Evolutionary conservation across 1,284 basidiomycete genomes (phyloP), one percentile per base, ranked within the genome.

Genomic region (Cutaneotrichosporon sp.): DNA sequence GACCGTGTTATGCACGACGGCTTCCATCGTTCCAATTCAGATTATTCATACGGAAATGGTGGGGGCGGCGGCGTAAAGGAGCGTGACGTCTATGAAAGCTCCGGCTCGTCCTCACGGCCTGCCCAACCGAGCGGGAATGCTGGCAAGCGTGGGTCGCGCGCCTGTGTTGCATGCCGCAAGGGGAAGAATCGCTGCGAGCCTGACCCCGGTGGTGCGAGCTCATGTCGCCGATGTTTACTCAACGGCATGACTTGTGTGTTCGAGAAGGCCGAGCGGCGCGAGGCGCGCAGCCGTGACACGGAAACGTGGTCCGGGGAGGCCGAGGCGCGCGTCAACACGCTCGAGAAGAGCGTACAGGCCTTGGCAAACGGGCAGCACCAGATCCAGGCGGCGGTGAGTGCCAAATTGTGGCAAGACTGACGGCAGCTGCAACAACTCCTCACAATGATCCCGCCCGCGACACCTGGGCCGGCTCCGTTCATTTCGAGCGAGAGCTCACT

Each of bases 151-250:
- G 80, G 80, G 4, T 75, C 74, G 46, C 75, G 75, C 58, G 80
- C 80, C 7, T 81, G 80, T 67, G 74, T 75, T 2, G 76, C 78
- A 8, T 81, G 80, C 77, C 87, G 91, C 73, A 90, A 89, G 81
- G 91, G 92, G 60, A 95, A 95, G 84, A 95, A 94, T 82, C 85
- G 92, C 75, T 95, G 92, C 76, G 92, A 95, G 83, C 90, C 89
- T 77, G 90, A 92, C 65, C 73, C 74, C 18, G 60, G 71, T 6
- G 70, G 72, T 13, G 56, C 60, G 21, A 83, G 81, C 72, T 69
- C 77, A 26, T 76, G 94, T 84, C 88, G 90, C 81, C 88, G 93
- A 61, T 97, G 93, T 82, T 86, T 90, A 72, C 83, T 90, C 58
- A 91, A 89, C 75, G 90, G 90, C 13, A 89, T 88, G 11, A 85